Base-by-base conservation (phyloP, 2,329 filamentous ascomycete genomes). In the Penicillium sp. region DNA sequence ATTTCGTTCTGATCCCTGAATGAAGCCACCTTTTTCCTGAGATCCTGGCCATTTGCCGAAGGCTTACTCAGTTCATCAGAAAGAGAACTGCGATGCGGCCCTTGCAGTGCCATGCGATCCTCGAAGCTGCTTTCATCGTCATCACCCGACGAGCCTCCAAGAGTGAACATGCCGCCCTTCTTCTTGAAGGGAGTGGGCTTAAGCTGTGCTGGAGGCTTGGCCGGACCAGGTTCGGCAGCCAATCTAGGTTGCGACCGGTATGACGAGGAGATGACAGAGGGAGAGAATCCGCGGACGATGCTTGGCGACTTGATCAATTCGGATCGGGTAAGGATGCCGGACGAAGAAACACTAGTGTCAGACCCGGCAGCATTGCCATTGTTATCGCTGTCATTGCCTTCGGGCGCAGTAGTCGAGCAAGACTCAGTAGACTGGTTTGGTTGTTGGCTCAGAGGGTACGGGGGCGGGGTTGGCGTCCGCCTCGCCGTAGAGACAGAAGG, bases 131-230 rank as follows among this genome's bases (percentile, higher is more conserved):
- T 87, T 54, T 87, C 84, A 53, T 87, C 84, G 52, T 93, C 88
- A 58, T 90, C 88, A 28, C 85, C 89, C 44, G 87, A 95, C 1
- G 88, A 94, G 45, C 88, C 89, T 43, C 89, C 89, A 6, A 95
- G 77, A 5, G 76, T 75, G 58, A 81, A 81, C 69, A 83, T 82
- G 43, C 81, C 77, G 59, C 81, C 80, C 61, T 88, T 84, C 57
- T 80, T 81, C 72, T 85, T 88, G 50, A 71, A 61, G 57, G 71
- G 65, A 5, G 65, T 66, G 32, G 79, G 74, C 24, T 64, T 77
- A n/a, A 78, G 75, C 59, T 84, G 84, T 32, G 85, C 79, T 35
- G 86, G 83, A 26, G 77, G 74, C 28, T 80, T 78, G 10, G 77
- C 73, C 32, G 77, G 74, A 9, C 73, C 63, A 2, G 71, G 64